These are phyloP conservation scores for Trypanosoma mega DNA, from an alignment of 208 protist species.

Conservation along the genomic window DNA sequence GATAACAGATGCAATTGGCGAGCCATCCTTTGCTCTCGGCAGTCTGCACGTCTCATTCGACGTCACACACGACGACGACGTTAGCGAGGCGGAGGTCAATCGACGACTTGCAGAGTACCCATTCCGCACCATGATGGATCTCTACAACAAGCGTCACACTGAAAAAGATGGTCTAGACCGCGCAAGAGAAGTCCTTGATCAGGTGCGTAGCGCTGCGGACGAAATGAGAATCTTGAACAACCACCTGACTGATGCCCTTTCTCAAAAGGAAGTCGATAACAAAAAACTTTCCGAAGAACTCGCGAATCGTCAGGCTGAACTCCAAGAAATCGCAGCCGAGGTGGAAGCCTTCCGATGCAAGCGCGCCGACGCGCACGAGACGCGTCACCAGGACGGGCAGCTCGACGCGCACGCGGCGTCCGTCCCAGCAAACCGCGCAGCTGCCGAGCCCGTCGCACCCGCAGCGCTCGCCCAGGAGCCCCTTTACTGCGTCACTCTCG, in stretches of 20 bases:
- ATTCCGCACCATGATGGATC: constrained; percentile 23
- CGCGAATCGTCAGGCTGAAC: constrained; percentile 5
- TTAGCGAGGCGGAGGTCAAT: constrained; percentile 8
- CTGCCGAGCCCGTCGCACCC: constrained; percentile 11
- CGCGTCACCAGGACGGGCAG: constrained; percentile 18
- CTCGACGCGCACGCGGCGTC: constrained; percentile 5
- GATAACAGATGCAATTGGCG: constrained; percentile 16
- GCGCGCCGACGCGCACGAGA: constrained; percentile 18
- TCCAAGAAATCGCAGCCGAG: constrained; percentile 10
- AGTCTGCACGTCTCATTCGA: constrained; percentile 24
- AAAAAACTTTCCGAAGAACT: constrained; percentile 26
- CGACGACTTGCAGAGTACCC: constrained; percentile 25
- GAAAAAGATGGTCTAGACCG: constrained; percentile 13
- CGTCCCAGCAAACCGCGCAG: constrained; percentile 16
- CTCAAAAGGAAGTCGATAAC: constrained; percentile 14
- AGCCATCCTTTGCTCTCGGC: constrained; percentile 19
- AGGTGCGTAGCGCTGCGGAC: constrained; percentile 8
- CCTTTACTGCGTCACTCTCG: constrained; percentile 23
- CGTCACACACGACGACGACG: constrained; percentile 25
- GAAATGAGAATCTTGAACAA: not conserved
- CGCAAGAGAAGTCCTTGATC: constrained; percentile 9
- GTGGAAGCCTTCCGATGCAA: constrained; percentile 34
- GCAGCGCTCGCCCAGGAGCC: constrained; percentile 17
- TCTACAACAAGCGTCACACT: constrained; percentile 23
- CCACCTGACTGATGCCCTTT: not conserved